Base-by-base conservation (phyloP, 257 asterid species). In the Anisodus tanguticus region DNA sequence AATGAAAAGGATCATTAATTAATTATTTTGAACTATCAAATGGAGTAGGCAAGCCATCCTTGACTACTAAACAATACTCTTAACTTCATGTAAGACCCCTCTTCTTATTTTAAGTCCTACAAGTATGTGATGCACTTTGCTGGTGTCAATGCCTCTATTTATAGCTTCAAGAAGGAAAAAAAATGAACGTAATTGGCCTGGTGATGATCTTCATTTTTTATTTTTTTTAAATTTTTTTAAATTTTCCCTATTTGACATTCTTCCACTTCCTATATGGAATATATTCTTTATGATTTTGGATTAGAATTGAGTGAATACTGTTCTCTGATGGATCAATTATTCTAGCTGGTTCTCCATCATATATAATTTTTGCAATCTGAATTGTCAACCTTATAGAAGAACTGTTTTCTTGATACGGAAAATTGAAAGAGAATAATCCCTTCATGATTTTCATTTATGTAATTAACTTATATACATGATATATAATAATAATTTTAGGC, bases 1-100 rank as follows among this genome's bases (percentile, higher is more conserved):
- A 16, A 54, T 79, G 17, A 79, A 57, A 79, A 54, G 35, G 13
- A 26, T 9, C 6, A 19, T 62, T 6, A 0, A 10, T 9, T n/a
- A 4, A 15, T 39, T 31, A 2, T 13, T 49, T 53, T 47, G 22
- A 78, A 78, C 45, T 11, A 19, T 43, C 66, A 58, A 84, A 79
- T 82, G 77, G 86, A 84, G 66, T 78, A 86, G 92, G 92, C 89
- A 89, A 89, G 88, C 86, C 92, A 89, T 89, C 92, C 90, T 89
- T 88, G 90, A 85, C 90, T 89, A 88, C 79, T 88, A 84, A 85
- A 86, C 82, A 66, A 82, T 82, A 83, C 60, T 80, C 72, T 41
- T 82, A 79, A 81, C 74, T 82, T 84, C 92, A 88, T 85, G 88
- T 81, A 89, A 86, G 88, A 86, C 89, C 89, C 83, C 76, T 71